Evolutionary conservation across 2,329 filamentous ascomycete genomes (phyloP), one percentile per base, ranked within the genome.

Genomic region (Penicillium olsonii): DNA sequence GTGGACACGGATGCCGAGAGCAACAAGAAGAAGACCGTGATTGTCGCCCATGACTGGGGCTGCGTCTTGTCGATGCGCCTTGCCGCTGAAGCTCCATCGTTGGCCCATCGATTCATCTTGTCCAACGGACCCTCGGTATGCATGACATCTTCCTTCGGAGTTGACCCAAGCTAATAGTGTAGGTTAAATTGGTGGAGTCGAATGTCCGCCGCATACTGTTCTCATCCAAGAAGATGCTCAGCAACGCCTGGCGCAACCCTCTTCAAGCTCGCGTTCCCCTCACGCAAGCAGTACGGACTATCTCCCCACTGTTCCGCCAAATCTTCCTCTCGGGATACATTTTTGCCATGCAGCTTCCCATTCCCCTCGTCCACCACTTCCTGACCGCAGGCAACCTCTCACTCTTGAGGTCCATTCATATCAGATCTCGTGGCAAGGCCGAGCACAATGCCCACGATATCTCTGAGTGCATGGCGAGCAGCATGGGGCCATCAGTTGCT

Each of bases 1-100:
- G 63, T 73, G 37, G 72, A 73, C 37, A 45, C 50, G 8, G 61
- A 54, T 2, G 51, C 38, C 5, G 50, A 54, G 20, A 45, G 50
- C 37, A 71, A 71, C 66, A 49, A 77, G 73, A 45, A 76, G 72
- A 51, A 74, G 35, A 60, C 75, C 1, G 68, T 80, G 17, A 69
- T 81, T 40, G 77, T 80, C 27, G 75, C 67, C 5, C 80, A 82
- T 65, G 80, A 83, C 52, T 82, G 80, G 80, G 80, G 80, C 14
- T 77, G 74, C 46, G 60, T 79, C 8, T 60, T 84, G 15, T 73
- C 73, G 3, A 80, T 75, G 56, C 72, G 82, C 37, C 73, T 84
- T 37, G 82, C 81, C n/a, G 70, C 78, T n/a, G 81, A 84, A 58
- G 81, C 82, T 22, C 72, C 75, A 17, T 71, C 76, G 44, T 62